Base-by-base conservation (phyloP, 2,329 filamentous ascomycete species). In the Ambrosiella cleistominuta region DNA sequence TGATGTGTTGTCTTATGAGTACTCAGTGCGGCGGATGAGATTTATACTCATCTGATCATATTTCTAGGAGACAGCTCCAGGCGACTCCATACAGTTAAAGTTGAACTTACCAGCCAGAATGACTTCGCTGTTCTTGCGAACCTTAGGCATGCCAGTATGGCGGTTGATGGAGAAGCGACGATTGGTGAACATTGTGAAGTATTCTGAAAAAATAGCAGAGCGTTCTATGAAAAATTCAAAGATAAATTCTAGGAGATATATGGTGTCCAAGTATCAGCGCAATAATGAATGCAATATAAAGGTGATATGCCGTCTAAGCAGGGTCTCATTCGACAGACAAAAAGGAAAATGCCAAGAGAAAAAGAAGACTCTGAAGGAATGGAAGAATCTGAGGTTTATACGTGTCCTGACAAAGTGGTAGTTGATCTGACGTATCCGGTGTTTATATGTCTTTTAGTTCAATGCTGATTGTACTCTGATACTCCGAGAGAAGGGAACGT, bases 101-200 rank as follows among this genome's bases (percentile, higher is more conserved):
- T 37, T 4, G 12, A 35, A 47, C 58, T 8, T 47, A 61, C 59
- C 59, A 42, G 59, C 56, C 8, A 61, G 59, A 51, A 61, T 15
- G 3, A 44, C 58, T 51, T 61, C 59, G 52, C 59, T 61, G 56
- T 61, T 61, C 52, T 61, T 61, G 59, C 59, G 42, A 70, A 67
- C 45, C 66, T 80, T 75, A 61, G 80, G 80, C 45, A 76, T 75
- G 64, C 80, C 80, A 56, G 80, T 82, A 66, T 81, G 78, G 66
- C 79, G 75, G 70, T 83, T 82, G 70, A 83, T 82, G 62, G 79
- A 82, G 69, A 83, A 83, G 27, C 60, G 81, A 70, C 80, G 78
- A 61, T 74, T 75, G 66, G 71, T 70, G 64, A 78, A 78, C 71
- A 77, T 76, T 57, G 64, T 54, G 52, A 54, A 54, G 3, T 19